Evolutionary conservation across 2,329 filamentous ascomycete genomes (phyloP).

Genomic region (Botrytis pseudocinerea): DNA sequence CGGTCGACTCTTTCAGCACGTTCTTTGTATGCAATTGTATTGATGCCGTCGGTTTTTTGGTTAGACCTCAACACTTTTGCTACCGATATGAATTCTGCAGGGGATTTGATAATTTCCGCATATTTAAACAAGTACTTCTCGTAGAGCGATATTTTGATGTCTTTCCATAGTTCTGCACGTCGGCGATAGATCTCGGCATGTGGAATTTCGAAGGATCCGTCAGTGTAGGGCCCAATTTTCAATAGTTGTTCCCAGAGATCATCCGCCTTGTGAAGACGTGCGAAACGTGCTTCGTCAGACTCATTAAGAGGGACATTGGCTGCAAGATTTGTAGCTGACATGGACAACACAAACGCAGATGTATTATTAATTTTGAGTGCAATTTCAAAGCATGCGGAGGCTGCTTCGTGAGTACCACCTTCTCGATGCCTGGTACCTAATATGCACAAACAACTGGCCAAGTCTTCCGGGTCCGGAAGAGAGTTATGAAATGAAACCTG

Average conservation of each 20-base stretch:
- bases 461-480: not conserved
- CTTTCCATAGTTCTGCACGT: constrained; percentile 12
- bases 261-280: constrained; percentile 13
- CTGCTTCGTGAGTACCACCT: not conserved
- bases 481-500: constrained; percentile 15
- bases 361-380: not conserved
- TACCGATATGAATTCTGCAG: constrained; percentile 12
- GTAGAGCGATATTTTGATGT: not conserved
- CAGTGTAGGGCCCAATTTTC: not conserved
- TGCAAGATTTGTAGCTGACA: constrained; percentile 12
- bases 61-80: constrained; percentile 16
- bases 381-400: constrained; percentile 9
- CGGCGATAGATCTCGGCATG: constrained; percentile 15
- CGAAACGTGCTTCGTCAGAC: not conserved
- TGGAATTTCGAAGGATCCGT: constrained; percentile 10
- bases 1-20: constrained; percentile 15
- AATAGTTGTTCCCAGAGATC: constrained; percentile 6
- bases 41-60: constrained; percentile 16
- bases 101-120: not conserved
- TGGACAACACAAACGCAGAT: constrained; percentile 15
- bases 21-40: constrained; percentile 16
- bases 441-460: constrained; percentile 14
- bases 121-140: constrained; percentile 16
- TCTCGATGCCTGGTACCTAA: constrained; percentile 9
- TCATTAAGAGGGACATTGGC: not conserved